phyloP scores from a whole-genome alignment of 78 protist species.

The Speleostelium caveatum region DNA sequence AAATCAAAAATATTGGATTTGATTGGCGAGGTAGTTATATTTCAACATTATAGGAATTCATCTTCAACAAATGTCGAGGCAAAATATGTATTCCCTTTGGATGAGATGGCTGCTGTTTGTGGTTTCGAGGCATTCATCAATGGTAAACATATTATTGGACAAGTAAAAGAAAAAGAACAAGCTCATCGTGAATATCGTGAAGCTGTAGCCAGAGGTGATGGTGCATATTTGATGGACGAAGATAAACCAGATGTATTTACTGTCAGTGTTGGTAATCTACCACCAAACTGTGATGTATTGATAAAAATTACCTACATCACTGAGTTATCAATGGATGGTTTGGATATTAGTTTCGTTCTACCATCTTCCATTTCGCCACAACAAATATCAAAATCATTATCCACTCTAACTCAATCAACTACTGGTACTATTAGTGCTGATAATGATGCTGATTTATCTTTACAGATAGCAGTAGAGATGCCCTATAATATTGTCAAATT shows the following conservation, averaged over 20 bases:
- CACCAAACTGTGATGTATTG: conserved; percentile 67
- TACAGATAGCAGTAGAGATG: conserved; percentile 42
- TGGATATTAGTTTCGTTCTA: conserved; percentile 68
- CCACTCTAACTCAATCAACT: conserved; percentile 32
- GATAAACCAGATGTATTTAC: conserved; percentile 90
- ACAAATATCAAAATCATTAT: conserved; percentile 34
- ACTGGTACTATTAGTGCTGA: conserved; percentile 21
- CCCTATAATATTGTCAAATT: conserved; percentile 61
- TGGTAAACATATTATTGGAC: conserved; percentile 85
- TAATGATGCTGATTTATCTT: background rate
- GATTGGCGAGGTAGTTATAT: conserved; percentile 81
- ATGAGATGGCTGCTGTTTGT: conserved; percentile 92
- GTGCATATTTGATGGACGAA: conserved; percentile 90
- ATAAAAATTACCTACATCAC: conserved; percentile 86
- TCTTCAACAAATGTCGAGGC: conserved; percentile 73
- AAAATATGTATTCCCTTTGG: conserved; percentile 90
- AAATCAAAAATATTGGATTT: conserved; percentile 79
- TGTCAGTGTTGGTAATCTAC: conserved; percentile 90
- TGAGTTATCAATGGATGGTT: conserved; percentile 81
- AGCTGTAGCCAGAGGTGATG: conserved; percentile 85
- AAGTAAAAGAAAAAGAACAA: conserved; percentile 89
- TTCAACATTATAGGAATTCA: conserved; percentile 84
- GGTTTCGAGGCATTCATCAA: conserved; percentile 90
- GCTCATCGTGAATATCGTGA: conserved; percentile 85
- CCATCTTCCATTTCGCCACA: conserved; percentile 89